A percentile compares a stretch with the other conserved stretches of the same genome.
phyloP scores from a whole-genome alignment of 2,329 filamentous ascomycete genomes.

The Ceratocystis albifundus region DNA sequence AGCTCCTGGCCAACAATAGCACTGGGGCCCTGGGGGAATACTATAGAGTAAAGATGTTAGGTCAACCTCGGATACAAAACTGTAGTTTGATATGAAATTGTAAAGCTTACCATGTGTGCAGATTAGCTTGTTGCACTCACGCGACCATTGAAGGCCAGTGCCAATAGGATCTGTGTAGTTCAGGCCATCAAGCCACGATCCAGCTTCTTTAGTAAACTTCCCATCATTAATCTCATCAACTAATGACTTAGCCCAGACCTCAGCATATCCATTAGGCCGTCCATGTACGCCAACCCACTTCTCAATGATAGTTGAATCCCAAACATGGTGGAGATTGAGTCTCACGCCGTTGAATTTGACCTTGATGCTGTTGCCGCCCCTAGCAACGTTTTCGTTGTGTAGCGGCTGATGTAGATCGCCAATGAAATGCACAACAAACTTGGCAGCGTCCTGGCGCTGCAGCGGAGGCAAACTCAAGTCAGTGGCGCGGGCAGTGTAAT shows the following conservation, averaged over 20 bases:
- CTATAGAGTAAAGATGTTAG: constrained; percentile 29
- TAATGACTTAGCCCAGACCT: constrained; percentile 46
- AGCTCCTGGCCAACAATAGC: constrained; percentile 51
- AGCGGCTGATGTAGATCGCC: constrained; percentile 60
- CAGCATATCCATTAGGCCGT: constrained; percentile 40
- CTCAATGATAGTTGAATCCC: constrained; percentile 60
- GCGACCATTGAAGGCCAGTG: constrained; percentile 53
- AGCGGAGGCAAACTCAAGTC: constrained; percentile 36
- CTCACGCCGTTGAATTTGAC: constrained; percentile 48
- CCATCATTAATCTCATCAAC: constrained; percentile 44
- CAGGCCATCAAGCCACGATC: constrained; percentile 47
- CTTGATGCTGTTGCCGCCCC: constrained; percentile 56
- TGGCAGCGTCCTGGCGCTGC: constrained; percentile 47
- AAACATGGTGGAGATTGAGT: constrained; percentile 60
- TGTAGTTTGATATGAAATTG: background rate
- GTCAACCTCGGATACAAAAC: constrained; percentile 1
- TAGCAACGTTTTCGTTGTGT: constrained; percentile 51
- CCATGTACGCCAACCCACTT: constrained; percentile 48
- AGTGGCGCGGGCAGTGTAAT: constrained; percentile 47
- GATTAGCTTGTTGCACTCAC: constrained; percentile 50
- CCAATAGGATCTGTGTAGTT: constrained; percentile 42
- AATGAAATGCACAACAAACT: constrained; percentile 57
- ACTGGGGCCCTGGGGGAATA: constrained; percentile 49
- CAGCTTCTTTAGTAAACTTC: constrained; percentile 40
- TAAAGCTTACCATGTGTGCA: constrained; percentile 45